These are phyloP conservation scores for Suillus variegatus DNA, from an alignment of 768 basidiomycete genomes.

Conservation along the genomic window DNA sequence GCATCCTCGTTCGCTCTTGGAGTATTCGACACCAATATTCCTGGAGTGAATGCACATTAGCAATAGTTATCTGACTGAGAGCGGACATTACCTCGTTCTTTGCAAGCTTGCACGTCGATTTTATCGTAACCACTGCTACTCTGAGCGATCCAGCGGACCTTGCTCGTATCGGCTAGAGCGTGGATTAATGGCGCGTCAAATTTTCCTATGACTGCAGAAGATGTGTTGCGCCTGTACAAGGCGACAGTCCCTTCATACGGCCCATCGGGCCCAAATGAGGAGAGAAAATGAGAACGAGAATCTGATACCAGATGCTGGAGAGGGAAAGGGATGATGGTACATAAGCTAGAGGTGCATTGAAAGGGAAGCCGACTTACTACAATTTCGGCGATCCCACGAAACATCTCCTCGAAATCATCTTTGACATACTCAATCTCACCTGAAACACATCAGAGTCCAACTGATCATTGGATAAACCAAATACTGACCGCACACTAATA, in stretches of 20 bases:
- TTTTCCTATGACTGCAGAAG: conserved; percentile 60
- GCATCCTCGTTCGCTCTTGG: conserved; percentile 85
- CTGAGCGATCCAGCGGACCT: conserved; percentile 80
- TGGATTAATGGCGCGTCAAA: conserved; percentile 77
- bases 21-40: conserved; percentile 79
- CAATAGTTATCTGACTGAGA: not conserved
- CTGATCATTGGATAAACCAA: not conserved
- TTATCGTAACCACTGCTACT: conserved; percentile 89
- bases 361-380: conserved; percentile 50
- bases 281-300: conserved; percentile 63
- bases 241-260: conserved; percentile 71
- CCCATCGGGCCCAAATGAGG: conserved; percentile 57
- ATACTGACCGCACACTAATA: conserved; percentile 27
- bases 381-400: conserved; percentile 67
- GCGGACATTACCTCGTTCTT: conserved; percentile 55
- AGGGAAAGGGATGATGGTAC: not conserved
- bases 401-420: conserved; percentile 61
- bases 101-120: conserved; percentile 73
- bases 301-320: conserved; percentile 52
- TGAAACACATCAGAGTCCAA: conserved; percentile 21
- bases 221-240: conserved; percentile 75
- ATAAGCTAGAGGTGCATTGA: not conserved
- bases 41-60: conserved; percentile 32
- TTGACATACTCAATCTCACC: conserved; percentile 76
- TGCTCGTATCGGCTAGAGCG: conserved; percentile 52